Evolutionary conservation across 805 yeast species (phyloP), one percentile per base, ranked within the genome.

Genomic region (Cyberlindnera americana): DNA sequence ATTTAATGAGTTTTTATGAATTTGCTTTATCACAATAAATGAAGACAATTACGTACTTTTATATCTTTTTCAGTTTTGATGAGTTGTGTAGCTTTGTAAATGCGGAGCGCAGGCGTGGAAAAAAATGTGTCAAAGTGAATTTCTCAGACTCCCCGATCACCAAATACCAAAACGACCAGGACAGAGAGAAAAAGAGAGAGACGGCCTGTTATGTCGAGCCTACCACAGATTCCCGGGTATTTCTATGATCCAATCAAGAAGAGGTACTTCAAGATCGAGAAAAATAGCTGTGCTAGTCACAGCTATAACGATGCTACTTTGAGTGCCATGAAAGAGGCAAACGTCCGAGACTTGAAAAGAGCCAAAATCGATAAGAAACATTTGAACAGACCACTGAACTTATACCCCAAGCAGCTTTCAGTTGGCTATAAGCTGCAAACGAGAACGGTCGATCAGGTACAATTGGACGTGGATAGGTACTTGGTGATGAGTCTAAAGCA

Each of bases 221-320:
- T 36, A 15, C 33, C 35, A 3, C 47, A 53, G 3, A 53, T 56
- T 15, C 59, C 60, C 1, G 60, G 60, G 2, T 53, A 42, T 30
- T 50, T 41, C 36, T 56, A 41, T 33, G 59, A 56, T 30, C 37
- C 46, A 4, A 43, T 19, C 3, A 53, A 43, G 48, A 54, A 53
- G 21, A 53, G 48, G 11, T 56, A 56, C 35, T 56, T 56, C 44
- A 56, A 56, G 36, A 43, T 56, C 2, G 53, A 45, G 13, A 41
- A 40, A 31, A 53, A 39, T 26, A 15, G 47, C 7, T 17, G 40
- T 13, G 16, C 22, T 6, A 23, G 30, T 10, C 52, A 50, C 27
- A 33, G 37, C 23, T 54, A 54, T 31, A 46, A 35, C 17, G 33
- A 38, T 10, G 36, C 28, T 1, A 19, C 44, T 2, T 27, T 52